phyloP scores from a whole-genome alignment of 2,329 filamentous ascomycete genomes.

The Trichoderma sp. region DNA sequence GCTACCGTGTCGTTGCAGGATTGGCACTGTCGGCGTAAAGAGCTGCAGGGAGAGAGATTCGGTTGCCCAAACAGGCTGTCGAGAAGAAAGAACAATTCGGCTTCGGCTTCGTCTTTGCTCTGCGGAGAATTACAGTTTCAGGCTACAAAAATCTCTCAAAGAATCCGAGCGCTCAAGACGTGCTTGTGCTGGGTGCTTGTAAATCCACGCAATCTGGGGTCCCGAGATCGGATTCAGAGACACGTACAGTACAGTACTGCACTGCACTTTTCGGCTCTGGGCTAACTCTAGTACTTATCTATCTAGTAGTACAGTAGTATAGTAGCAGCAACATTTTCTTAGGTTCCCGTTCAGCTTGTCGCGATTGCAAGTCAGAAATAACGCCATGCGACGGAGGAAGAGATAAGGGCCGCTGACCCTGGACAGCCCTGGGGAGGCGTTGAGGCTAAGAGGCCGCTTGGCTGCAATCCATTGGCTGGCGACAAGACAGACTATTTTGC shows the following conservation, averaged over 20 bases:
- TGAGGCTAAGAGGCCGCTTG: not conserved
- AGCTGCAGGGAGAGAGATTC: not conserved
- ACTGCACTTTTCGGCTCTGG: no score
- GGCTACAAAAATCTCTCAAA: constrained; percentile 4
- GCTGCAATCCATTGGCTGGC: constrained; percentile 11
- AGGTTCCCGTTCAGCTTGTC: constrained; percentile 6
- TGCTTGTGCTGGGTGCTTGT: not conserved
- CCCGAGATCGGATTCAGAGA: constrained; percentile 9
- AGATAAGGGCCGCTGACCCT: constrained; percentile 16
- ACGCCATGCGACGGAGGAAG: constrained; percentile 16
- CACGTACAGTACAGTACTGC: no score
- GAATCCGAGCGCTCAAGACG: not conserved
- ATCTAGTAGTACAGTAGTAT: no score
- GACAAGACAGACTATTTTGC: constrained; percentile 11
- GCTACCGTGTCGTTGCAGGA: not conserved
- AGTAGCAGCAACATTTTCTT: no score
- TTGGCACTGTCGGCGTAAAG: not conserved
- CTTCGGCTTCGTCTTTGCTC: not conserved
- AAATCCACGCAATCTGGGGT: not conserved
- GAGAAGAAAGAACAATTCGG: not conserved
- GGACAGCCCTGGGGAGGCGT: not conserved
- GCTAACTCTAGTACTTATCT: no score
- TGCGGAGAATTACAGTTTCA: constrained; percentile 11
- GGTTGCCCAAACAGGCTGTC: not conserved
- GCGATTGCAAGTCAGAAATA: constrained; percentile 12